Conservation (phyloP, 2,329 filamentous ascomycete species). For the Verticillium albo-atrum region DNA sequence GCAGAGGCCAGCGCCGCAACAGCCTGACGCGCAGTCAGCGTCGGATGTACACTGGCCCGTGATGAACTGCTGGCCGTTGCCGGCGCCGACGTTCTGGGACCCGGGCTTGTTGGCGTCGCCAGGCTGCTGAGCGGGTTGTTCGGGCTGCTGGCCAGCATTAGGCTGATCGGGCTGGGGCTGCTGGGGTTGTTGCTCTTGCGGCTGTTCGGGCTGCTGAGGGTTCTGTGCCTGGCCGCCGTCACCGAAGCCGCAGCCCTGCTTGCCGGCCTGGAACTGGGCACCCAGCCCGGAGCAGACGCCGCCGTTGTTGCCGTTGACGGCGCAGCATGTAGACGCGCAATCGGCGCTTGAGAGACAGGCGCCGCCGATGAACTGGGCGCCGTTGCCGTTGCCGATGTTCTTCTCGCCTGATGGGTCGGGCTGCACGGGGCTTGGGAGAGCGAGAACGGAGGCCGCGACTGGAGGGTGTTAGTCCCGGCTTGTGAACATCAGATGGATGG, state of each 20-base stretch:
- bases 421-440: conserved; percentile 6
- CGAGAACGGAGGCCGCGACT: conserved; percentile 14
- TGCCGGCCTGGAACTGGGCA: conserved; percentile 20
- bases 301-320: conserved; percentile 16
- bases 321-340: conserved; percentile 20
- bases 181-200: background rate
- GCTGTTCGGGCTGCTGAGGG: background rate
- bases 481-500: conserved; percentile 7
- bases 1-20: conserved; percentile 28
- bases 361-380: conserved; percentile 23
- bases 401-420: conserved; percentile 21
- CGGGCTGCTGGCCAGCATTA: background rate
- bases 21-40: conserved; percentile 25
- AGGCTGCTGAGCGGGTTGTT: background rate
- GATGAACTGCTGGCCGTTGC: conserved; percentile 25
- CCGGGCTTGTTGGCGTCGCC: conserved; percentile 4
- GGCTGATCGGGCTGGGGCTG: background rate
- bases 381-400: conserved; percentile 20
- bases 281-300: conserved; percentile 21
- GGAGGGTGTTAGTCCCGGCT: background rate
- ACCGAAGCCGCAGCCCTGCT: conserved; percentile 21
- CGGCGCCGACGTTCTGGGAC: conserved; percentile 23
- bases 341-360: conserved; percentile 20
- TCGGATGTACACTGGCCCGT: conserved; percentile 24
- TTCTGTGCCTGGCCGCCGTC: conserved; percentile 2